Conservation (phyloP, 176 grass and related monocot genomes). For the Carex parvula region DNA sequence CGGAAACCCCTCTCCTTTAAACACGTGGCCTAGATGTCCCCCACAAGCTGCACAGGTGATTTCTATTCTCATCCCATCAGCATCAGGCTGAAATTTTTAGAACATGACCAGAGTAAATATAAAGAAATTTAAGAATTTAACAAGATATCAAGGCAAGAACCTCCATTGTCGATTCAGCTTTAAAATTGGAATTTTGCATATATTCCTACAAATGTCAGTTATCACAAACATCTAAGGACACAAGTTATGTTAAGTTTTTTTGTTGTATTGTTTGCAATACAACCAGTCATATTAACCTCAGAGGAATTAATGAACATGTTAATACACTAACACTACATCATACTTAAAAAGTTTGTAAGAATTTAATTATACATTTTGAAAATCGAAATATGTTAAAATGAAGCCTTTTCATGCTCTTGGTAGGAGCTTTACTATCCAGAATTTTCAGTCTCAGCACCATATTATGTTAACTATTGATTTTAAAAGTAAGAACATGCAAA, state of each 20-base stretch:
- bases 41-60: constrained; percentile 79
- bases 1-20: constrained; percentile 83
- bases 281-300: neutral
- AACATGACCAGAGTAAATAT: neutral
- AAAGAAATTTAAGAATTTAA: neutral
- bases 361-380: neutral
- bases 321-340: neutral
- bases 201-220: neutral
- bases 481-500: neutral
- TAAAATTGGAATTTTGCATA: neutral
- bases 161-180: neutral
- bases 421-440: neutral
- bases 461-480: neutral
- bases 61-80: constrained; percentile 73
- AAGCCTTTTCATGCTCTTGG: neutral
- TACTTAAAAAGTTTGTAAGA: neutral
- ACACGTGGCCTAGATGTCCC: constrained; percentile 85
- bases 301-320: neutral
- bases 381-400: neutral
- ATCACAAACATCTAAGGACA: neutral
- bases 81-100: constrained; percentile 49
- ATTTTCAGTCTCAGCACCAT: neutral
- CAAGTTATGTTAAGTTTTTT: neutral
- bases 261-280: neutral
- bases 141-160: neutral